phyloP scores from a whole-genome alignment of 2,329 filamentous ascomycete genomes.

The Neoarthrinium moseri region DNA sequence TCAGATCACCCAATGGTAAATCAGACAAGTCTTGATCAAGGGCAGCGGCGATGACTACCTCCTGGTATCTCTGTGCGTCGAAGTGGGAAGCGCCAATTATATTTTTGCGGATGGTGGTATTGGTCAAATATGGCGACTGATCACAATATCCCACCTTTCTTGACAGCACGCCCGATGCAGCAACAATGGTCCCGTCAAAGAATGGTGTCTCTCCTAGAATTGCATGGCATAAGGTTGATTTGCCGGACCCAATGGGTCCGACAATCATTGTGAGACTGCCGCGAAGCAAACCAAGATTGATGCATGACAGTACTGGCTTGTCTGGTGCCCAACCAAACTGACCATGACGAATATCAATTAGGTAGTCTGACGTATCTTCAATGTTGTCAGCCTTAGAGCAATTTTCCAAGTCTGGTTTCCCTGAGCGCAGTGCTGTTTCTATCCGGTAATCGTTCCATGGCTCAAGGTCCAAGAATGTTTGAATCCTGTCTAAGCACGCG shows the following conservation, averaged over 20 bases:
- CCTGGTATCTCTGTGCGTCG: constrained; percentile 18
- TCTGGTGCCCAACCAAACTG: background rate
- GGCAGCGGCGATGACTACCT: constrained; percentile 22
- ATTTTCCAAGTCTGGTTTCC: background rate
- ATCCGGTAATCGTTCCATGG: background rate
- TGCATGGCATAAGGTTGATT: constrained; percentile 41
- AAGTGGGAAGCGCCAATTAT: constrained; percentile 23
- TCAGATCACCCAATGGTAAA: constrained; percentile 32
- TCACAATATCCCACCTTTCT: constrained; percentile 21
- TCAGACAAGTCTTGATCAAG: constrained; percentile 25
- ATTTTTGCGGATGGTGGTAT: constrained; percentile 20
- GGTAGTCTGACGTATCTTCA: background rate
- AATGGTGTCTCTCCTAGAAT: constrained; percentile 35
- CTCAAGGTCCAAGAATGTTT: background rate
- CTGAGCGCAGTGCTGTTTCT: background rate
- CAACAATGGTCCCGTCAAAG: constrained; percentile 19
- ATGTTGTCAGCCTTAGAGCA: background rate
- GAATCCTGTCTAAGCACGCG: constrained; percentile 2
- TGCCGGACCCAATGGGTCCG: constrained; percentile 43
- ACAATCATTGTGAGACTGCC: constrained; percentile 28
- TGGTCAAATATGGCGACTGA: background rate
- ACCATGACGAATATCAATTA: background rate
- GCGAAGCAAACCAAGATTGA: constrained; percentile 8
- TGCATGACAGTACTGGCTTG: background rate
- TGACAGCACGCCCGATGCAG: constrained; percentile 13